phyloP scores from a whole-genome alignment of 2,329 filamentous ascomycete species.

The Botrytis byssoidea region DNA sequence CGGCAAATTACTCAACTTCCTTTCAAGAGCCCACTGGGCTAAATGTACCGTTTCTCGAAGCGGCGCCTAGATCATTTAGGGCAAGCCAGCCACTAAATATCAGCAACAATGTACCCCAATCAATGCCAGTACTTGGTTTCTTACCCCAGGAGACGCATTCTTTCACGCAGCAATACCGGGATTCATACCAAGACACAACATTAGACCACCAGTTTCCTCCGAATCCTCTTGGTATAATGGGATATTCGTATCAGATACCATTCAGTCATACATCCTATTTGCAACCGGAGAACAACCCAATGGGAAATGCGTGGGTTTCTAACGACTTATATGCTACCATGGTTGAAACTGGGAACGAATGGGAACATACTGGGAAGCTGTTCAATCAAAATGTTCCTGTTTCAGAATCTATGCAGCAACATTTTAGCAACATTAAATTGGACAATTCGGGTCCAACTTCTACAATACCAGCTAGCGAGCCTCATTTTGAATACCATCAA shows the following conservation, averaged over 20 bases:
- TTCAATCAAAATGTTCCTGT: slow-evolving; percentile 20
- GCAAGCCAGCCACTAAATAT: background rate
- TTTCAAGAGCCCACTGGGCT: background rate
- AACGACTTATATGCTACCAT: slow-evolving; percentile 33
- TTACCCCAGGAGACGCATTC: background rate
- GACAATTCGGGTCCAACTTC: background rate
- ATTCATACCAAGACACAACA: background rate
- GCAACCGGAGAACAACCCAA: slow-evolving; percentile 19
- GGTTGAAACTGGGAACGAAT: slow-evolving; percentile 31
- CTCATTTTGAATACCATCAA: background rate
- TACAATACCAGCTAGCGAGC: background rate
- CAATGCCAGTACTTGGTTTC: background rate
- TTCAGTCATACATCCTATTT: background rate
- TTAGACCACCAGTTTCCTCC: slow-evolving; percentile 14
- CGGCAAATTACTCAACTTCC: background rate
- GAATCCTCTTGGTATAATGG: background rate
- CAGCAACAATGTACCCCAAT: background rate
- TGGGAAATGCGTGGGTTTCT: slow-evolving; percentile 30
- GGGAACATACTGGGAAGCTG: slow-evolving; percentile 19
- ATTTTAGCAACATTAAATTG: background rate
- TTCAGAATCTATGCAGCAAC: slow-evolving; percentile 6
- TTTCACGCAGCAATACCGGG: slow-evolving; percentile 9
- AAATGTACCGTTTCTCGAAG: background rate
- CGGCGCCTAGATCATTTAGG: background rate
- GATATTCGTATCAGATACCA: background rate